Evolutionary conservation across 176 grass and related monocot species (phyloP), one percentile per base, ranked within the genome.

Genomic region (Panicum miliaceum): DNA sequence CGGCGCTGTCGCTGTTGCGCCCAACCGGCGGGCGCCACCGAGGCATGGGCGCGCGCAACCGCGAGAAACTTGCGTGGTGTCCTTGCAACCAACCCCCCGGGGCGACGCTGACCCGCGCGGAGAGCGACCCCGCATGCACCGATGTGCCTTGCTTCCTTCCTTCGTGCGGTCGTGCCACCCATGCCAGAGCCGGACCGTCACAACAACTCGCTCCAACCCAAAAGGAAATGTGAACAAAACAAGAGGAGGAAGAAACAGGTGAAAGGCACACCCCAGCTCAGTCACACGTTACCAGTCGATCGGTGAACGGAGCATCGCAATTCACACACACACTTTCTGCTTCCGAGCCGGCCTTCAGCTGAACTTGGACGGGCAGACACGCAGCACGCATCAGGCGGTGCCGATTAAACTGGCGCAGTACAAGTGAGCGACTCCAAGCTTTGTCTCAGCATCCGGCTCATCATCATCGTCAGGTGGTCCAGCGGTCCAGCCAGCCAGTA

Each of bases 1-100:
- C 84, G 79, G 84, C 66, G 73, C 57, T 1, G 78, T 83, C 79
- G 58, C 73, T 65, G 78, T 82, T 70, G 51, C 71, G 9, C 29
- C 77, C 80, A 82, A 71, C 16, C 76, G 0, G 81, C 9, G 20
- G 26, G 23, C 25, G 71, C 88, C 88, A 72, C 32, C 73, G 53
- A 4, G 27, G 71, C 57, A 42, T 67, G 84, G 84, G 73, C 88
- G 38, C 84, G 63, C 75, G 42, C 38, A 37, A 12, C 78, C 45
- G 62, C 46, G 29, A 19, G 12, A 6, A 11, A 8, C 60, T 65
- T 47, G 27, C 82, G 77, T 80, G 60, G 54, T 77, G 19, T 35
- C 70, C 78, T 12, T 71, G 83, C 45, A 43, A 81, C 11, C 26
- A 32, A 32, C 29, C 29, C 29, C 29, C 11, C 26, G 3, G 0